phyloP scores from a whole-genome alignment of 2,329 filamentous ascomycete genomes.

The Erysiphe pulchra region DNA sequence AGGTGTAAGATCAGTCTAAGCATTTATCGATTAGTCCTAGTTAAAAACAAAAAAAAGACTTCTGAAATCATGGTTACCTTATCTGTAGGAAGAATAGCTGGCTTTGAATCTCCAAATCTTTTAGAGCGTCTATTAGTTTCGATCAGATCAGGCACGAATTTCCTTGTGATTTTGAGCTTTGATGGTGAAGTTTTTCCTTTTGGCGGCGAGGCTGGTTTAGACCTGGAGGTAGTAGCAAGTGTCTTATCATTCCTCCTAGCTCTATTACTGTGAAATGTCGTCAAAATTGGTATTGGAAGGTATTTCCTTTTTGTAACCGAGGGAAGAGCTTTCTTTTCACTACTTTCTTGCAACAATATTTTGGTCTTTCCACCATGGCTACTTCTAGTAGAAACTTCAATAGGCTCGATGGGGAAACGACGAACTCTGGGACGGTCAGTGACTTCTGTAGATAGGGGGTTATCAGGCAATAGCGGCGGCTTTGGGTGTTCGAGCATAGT shows the following conservation, averaged over 20 bases:
- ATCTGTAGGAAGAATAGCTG: slow-evolving; percentile 35
- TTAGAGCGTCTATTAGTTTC: slow-evolving; percentile 53
- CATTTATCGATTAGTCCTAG: slow-evolving; percentile 1
- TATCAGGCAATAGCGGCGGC: not conserved
- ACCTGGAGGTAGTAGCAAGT: slow-evolving; percentile 22
- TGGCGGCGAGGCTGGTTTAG: too few species aligned
- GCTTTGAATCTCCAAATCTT: slow-evolving; percentile 35
- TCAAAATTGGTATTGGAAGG: slow-evolving; percentile 46
- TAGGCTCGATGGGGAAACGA: slow-evolving; percentile 17
- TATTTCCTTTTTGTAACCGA: slow-evolving; percentile 27
- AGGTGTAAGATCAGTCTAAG: slow-evolving; percentile 12
- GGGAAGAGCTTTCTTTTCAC: slow-evolving; percentile 7
- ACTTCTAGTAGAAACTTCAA: slow-evolving; percentile 18
- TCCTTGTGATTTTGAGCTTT: slow-evolving; percentile 16
- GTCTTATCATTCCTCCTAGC: slow-evolving; percentile 19
- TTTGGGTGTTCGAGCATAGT: too few species aligned
- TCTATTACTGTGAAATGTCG: slow-evolving; percentile 32
- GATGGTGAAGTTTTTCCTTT: slow-evolving; percentile 11
- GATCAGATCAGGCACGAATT: slow-evolving; percentile 56
- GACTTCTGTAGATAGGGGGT: slow-evolving; percentile 14
- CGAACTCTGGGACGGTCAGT: slow-evolving; percentile 12
- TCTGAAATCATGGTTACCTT: slow-evolving; percentile 32
- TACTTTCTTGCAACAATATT: slow-evolving; percentile 5
- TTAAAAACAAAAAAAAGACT: slow-evolving; percentile 12
- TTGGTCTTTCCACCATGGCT: slow-evolving; percentile 10